Conservation (phyloP, 176 grass and related monocot genomes). For the Pontederia paniculata region DNA sequence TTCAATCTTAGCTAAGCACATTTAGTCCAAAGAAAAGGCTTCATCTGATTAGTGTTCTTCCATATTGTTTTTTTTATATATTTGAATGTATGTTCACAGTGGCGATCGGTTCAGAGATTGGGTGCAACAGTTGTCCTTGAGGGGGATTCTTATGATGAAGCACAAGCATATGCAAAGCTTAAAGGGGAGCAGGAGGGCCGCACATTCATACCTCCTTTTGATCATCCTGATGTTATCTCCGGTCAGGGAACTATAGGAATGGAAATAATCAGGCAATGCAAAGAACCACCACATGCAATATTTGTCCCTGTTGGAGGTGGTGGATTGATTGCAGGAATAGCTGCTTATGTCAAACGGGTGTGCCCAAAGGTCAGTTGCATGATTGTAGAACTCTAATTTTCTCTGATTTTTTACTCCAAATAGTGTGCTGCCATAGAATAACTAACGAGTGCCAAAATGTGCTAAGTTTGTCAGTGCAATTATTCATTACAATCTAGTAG, state of each 20-base stretch:
- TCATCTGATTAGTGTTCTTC: no score
- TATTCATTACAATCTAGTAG: no score
- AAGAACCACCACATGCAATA: slow-evolving; percentile 83
- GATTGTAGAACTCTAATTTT: background rate
- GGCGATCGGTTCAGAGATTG: slow-evolving; percentile 76
- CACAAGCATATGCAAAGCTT: slow-evolving; percentile 75
- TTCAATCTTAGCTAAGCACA: background rate
- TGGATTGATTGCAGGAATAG: slow-evolving; percentile 92
- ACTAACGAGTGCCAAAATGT: no score
- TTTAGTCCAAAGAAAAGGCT: no score
- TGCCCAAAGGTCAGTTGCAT: slow-evolving; percentile 62
- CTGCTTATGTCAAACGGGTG: slow-evolving; percentile 91
- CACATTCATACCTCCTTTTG: slow-evolving; percentile 94
- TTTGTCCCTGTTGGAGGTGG: slow-evolving; percentile 99
- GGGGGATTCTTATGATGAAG: slow-evolving; percentile 91
- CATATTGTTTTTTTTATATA: background rate
- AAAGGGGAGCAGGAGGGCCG: slow-evolving; percentile 63
- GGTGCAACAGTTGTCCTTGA: slow-evolving; percentile 82
- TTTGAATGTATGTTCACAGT: slow-evolving; percentile 44
- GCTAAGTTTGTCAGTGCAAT: no score
- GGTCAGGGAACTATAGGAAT: slow-evolving; percentile 96
- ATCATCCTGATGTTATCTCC: slow-evolving; percentile 83
- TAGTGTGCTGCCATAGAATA: no score
- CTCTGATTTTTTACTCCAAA: no score
- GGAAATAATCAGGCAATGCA: slow-evolving; percentile 84